Evolutionary conservation across 2,329 filamentous ascomycete genomes (phyloP).

Genomic region (Trichophyton verrucosum): DNA sequence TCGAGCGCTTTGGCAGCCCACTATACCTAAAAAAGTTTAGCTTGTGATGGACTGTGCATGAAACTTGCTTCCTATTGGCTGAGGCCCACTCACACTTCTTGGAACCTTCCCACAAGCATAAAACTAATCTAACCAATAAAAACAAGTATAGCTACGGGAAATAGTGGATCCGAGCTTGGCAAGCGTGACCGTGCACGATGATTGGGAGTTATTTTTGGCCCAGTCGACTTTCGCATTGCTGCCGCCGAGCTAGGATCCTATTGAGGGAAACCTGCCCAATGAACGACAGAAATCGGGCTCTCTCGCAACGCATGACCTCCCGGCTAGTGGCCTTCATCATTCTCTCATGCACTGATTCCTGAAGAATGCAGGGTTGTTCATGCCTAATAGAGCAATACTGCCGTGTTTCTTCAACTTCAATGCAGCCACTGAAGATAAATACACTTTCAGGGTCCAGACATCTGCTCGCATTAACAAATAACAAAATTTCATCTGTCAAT

Average conservation of each 20-base stretch:
- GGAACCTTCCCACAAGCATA: not conserved
- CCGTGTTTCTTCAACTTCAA: not conserved
- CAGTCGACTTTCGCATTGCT: not conserved
- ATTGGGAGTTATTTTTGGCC: conserved; percentile 3
- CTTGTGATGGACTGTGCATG: not conserved
- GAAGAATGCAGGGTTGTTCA: not conserved
- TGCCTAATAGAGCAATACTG: not conserved
- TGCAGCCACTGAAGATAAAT: not conserved
- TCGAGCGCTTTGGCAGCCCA: not conserved
- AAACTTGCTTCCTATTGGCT: not conserved
- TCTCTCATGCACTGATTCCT: not conserved
- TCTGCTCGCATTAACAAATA: not conserved
- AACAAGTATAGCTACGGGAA: not conserved
- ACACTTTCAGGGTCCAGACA: not conserved
- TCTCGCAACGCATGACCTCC: not conserved
- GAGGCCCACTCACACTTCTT: not conserved
- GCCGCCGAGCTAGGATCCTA: not conserved
- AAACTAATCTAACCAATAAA: not conserved
- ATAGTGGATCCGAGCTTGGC: not conserved
- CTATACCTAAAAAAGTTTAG: not conserved
- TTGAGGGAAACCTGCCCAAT: not conserved
- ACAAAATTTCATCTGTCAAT: not conserved
- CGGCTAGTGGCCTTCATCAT: not conserved
- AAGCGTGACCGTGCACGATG: not conserved
- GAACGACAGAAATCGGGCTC: not conserved